phyloP scores from a whole-genome alignment of 2,329 filamentous ascomycete species.

The Aspergillus aculeatinus region DNA sequence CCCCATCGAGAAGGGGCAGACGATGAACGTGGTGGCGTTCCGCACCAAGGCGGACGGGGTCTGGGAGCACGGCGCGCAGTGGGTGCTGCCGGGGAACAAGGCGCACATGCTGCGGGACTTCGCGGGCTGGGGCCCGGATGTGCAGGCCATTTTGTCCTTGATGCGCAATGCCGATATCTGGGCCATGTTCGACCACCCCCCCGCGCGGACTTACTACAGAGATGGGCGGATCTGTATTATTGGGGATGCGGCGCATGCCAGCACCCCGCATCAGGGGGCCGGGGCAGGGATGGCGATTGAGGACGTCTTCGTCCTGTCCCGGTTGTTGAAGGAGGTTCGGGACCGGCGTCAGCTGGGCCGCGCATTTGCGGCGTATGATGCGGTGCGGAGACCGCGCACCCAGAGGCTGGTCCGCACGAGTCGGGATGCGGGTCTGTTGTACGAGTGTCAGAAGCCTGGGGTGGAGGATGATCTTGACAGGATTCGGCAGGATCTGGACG shows the following conservation, averaged over 20 bases:
- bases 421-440: neutral
- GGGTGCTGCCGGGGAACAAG: neutral
- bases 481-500: neutral
- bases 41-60: neutral
- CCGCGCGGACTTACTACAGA: neutral
- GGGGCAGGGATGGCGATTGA: constrained; percentile 42
- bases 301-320: constrained; percentile 35
- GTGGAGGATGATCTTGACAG: neutral
- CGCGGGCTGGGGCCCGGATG: constrained; percentile 1
- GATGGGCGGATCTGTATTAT: constrained; percentile 21
- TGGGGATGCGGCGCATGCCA: constrained; percentile 43
- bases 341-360: neutral
- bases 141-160: neutral
- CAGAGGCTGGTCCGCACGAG: constrained; percentile 5
- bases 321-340: constrained; percentile 25
- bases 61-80: neutral
- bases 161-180: constrained; percentile 2
- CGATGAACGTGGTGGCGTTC: constrained; percentile 7
- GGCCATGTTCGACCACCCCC: constrained; percentile 8
- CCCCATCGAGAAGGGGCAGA: neutral
- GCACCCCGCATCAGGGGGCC: constrained; percentile 38
- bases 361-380: constrained; percentile 6
- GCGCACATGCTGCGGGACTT: constrained; percentile 4
- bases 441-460: neutral
- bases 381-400: constrained; percentile 1